Evolutionary conservation across 2,329 filamentous ascomycete species (phyloP).

Genomic region (Penicillium brevicompactum): DNA sequence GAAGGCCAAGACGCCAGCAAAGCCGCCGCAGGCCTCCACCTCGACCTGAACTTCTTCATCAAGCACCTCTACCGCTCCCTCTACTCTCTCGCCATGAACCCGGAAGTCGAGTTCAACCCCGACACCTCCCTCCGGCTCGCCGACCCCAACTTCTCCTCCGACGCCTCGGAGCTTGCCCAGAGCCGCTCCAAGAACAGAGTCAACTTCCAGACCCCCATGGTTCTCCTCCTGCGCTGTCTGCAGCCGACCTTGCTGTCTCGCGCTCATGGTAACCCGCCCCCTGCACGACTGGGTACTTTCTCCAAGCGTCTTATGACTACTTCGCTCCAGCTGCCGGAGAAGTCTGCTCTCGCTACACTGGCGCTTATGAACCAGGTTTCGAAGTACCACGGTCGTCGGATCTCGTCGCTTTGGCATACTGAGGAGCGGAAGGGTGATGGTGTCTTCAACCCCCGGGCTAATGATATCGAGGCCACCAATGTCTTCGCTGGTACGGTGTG

Average conservation of each 20-base stretch:
- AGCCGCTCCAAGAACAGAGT: slow-evolving; percentile 65
- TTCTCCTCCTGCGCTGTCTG: slow-evolving; percentile 84
- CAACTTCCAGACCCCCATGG: slow-evolving; percentile 93
- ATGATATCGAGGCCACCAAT: slow-evolving; percentile 81
- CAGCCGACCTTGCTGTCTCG: slow-evolving; percentile 78
- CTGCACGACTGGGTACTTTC: slow-evolving; percentile 85
- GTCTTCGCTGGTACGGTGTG: slow-evolving; percentile 88
- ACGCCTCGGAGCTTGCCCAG: slow-evolving; percentile 40
- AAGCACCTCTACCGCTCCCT: slow-evolving; percentile 89
- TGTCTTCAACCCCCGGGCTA: slow-evolving; percentile 72
- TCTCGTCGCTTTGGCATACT: slow-evolving; percentile 87
- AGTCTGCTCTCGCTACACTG: slow-evolving; percentile 78
- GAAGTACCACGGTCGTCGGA: slow-evolving; percentile 78
- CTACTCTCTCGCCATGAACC: slow-evolving; percentile 73
- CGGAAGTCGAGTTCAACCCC: slow-evolving; percentile 80
- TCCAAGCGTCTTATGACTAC: slow-evolving; percentile 84
- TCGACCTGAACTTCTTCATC: slow-evolving; percentile 94
- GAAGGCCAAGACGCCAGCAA: slow-evolving; percentile 91
- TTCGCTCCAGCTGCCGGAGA: slow-evolving; percentile 85
- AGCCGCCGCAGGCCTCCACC: slow-evolving; percentile 75
- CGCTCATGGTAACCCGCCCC: slow-evolving; percentile 74
- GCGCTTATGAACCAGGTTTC: slow-evolving; percentile 76
- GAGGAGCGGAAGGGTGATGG: slow-evolving; percentile 93
- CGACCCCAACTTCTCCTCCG: slow-evolving; percentile 59
- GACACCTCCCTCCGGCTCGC: slow-evolving; percentile 71